phyloP scores from a whole-genome alignment of 2,329 filamentous ascomycete species.

The Claviceps arundinis region DNA sequence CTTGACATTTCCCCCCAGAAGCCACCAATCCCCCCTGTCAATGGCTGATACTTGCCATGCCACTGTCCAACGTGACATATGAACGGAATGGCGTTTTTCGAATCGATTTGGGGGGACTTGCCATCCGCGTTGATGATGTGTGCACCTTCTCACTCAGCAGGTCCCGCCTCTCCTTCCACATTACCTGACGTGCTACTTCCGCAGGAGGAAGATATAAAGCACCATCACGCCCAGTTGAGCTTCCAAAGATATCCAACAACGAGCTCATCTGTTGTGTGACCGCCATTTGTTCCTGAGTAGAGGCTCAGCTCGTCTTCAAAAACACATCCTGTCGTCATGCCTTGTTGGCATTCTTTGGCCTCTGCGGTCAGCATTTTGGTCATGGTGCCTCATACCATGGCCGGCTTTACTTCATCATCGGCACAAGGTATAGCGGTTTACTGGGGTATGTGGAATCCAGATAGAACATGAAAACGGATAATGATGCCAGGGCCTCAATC shows the following conservation, averaged over 20 bases:
- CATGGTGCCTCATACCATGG: constrained; percentile 18
- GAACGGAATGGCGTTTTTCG: background rate
- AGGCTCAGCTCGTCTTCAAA: background rate
- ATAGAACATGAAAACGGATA: background rate
- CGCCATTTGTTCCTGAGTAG: background rate
- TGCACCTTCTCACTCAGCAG: too few relatives aligned
- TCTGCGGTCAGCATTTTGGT: constrained; percentile 12
- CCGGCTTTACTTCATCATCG: constrained; percentile 32
- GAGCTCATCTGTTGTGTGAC: background rate
- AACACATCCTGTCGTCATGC: background rate
- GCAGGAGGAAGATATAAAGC: background rate
- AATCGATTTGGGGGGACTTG: background rate
- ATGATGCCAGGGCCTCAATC: background rate
- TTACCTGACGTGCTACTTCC: background rate
- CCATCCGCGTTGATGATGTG: background rate
- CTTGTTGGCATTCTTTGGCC: background rate
- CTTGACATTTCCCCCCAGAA: background rate
- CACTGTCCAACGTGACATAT: background rate
- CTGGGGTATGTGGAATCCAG: constrained; percentile 36
- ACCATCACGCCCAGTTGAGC: background rate
- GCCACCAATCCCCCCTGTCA: too few relatives aligned
- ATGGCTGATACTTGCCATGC: background rate
- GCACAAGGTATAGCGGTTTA: constrained; percentile 48
- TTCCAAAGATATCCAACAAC: background rate
- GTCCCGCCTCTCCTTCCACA: background rate